Evolutionary conservation across 176 grass and related monocot genomes (phyloP).

Genomic region (Musa itinerans): DNA sequence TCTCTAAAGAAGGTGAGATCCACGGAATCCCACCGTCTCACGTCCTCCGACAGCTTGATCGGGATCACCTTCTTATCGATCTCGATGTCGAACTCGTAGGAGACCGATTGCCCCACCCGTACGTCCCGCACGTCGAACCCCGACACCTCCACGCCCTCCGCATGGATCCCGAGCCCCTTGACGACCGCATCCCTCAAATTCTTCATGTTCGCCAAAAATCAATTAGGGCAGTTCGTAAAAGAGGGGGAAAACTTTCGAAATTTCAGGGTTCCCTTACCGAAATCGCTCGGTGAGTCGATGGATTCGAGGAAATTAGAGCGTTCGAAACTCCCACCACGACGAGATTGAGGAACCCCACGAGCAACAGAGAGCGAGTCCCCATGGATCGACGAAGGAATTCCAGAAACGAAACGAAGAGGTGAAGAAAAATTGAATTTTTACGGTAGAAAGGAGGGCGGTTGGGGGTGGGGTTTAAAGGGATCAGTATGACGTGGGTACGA

Average conservation of each 20-base stretch:
- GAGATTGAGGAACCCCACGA: slow-evolving; percentile 31
- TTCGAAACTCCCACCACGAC: slow-evolving; percentile 21
- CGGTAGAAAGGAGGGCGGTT: no score
- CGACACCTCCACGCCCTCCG: slow-evolving; percentile 64
- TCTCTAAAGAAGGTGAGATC: slow-evolving; percentile 54
- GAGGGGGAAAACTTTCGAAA: background rate
- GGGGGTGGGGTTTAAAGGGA: background rate
- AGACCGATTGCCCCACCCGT: slow-evolving; percentile 65
- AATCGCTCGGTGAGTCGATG: slow-evolving; percentile 46
- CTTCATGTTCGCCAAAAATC: slow-evolving; percentile 22
- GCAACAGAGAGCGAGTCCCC: slow-evolving; percentile 37
- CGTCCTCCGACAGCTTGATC: slow-evolving; percentile 72
- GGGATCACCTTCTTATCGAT: slow-evolving; percentile 63
- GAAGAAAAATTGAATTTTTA: no score
- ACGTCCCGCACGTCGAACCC: slow-evolving; percentile 81
- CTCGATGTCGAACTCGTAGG: slow-evolving; percentile 80
- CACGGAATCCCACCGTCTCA: slow-evolving; percentile 70
- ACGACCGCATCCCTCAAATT: slow-evolving; percentile 77
- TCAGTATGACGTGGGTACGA: background rate
- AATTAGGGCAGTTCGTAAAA: background rate
- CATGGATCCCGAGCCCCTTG: slow-evolving; percentile 54
- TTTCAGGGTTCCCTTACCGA: slow-evolving; percentile 35
- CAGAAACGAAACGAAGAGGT: no score
- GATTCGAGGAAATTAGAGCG: slow-evolving; percentile 24
- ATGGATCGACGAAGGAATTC: slow-evolving; percentile 1